phyloP scores from a whole-genome alignment of 441 rosid species.

The Manihot esculenta region DNA sequence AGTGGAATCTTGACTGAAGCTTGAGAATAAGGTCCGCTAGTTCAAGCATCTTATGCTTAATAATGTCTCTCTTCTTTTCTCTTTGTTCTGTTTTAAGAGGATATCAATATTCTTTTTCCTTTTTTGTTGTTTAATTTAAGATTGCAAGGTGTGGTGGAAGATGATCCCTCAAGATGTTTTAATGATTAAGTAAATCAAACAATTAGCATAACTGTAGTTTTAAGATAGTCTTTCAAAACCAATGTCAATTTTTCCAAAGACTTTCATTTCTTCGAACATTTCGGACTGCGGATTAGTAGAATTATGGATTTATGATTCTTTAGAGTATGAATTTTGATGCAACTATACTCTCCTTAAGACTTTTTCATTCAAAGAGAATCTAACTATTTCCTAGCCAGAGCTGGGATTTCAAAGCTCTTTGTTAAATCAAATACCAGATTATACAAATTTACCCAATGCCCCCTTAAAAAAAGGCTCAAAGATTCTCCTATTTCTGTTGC shows the following conservation, averaged over 20 bases:
- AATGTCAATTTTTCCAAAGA: neutral
- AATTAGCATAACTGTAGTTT: neutral
- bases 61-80: too few species aligned
- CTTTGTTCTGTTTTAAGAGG: too few species aligned
- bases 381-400: neutral
- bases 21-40: conserved; percentile 33
- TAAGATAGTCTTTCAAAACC: neutral
- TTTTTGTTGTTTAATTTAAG: conserved; percentile 2
- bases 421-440: neutral
- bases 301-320: conserved; percentile 15
- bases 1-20: conserved; percentile 34
- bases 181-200: neutral
- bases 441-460: neutral
- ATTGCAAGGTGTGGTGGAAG: conserved; percentile 1
- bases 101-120: too few species aligned
- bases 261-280: neutral
- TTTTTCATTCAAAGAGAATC: conserved; percentile 8
- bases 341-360: neutral
- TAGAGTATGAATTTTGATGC: neutral
- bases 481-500: conserved; percentile 4
- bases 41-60: conserved; percentile 32
- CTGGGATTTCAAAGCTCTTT: neutral
- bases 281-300: neutral
- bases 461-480: conserved; percentile 17
- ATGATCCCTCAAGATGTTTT: conserved; percentile 16